Base-by-base conservation (phyloP, 331 rosid genomes). In the Prunus yedoensis region DNA sequence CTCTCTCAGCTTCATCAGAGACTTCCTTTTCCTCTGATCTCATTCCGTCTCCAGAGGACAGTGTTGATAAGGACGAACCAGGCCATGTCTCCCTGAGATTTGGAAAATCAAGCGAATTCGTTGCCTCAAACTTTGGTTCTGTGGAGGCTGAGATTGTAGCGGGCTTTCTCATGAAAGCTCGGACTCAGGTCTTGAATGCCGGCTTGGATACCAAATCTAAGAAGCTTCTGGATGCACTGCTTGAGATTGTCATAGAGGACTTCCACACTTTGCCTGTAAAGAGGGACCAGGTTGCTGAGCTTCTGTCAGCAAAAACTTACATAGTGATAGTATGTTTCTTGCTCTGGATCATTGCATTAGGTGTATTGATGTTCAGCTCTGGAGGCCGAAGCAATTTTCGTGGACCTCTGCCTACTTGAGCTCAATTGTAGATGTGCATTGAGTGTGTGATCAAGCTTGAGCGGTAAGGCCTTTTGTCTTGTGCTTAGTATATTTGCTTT, bases 321-420 rank as follows among this genome's bases (percentile, higher is more conserved):
- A 61, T 90, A 41, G 45, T 82, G 73, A 75, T 74, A 67, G 27
- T 78, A 1, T 78, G 75, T 70, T 46, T 80, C 79, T 72, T 92
- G 25, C 47, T 87, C 70, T 87, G 85, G 91, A 73, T 88, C 56
- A 32, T 87, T 25, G 84, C 74, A 65, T 68, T 87, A 74, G 79
- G 62, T 8, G 75, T 64, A 17, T 64, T 85, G 77, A 27, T 76
- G 79, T 73, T 84, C 73, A 30, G 74, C 74, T 79, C 85, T 63
- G 88, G 78, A 50, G 32, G 4, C 25, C 62, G 46, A 65, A 51
- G 75, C 82, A 72, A 71, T 51, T 74, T 72, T 46, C 43, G 13
- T 2, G 85, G 86, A 51, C 87, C 86, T 47, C 68, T 46, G 66
- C 96, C 97, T 49, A 92, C 97, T 59, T 92, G 84, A 89, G 74